Base-by-base conservation (phyloP, 1,139 yeast genomes). In the Yamadazyma conglobata region DNA sequence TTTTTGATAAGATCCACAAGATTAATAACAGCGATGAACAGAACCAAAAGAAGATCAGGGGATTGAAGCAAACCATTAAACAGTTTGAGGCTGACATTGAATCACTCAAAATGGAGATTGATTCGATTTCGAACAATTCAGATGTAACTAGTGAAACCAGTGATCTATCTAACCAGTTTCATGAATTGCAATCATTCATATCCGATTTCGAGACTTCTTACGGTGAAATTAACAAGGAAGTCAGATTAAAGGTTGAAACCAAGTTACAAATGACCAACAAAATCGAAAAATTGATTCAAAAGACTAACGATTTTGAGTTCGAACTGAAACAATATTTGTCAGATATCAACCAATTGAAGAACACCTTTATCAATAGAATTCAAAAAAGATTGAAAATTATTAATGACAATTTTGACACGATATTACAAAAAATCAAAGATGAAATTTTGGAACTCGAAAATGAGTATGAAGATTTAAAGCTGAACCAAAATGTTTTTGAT, bases 1-100 rank as follows among this genome's bases (percentile, higher is more conserved):
- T 79, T 35, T 73, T 70, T 43, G 60, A 55, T 15, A 73, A 73
- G 42, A 67, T 77, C 5, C 54, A 64, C 6, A 71, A 73, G 30
- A 50, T 47, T 32, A 43, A 43, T 15, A 34, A 35, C 27, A 46
- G 45, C 27, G 47, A 52, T 38, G 43, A 51, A 38, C 38, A 43
- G 21, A 44, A 50, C 35, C 64, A 63, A 25, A 58, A 54, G n/a
- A 67, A 64, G 38, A 47, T 67, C 30, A 62, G 63, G 37, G 70
- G 72, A 2, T 54, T 68, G 33, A 56, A 64, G 37, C 70, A 67
- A 37, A 54, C 65, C 1, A 69, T 64, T 4, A 46, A 52, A 15
- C 73, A 67, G 44, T 50, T 65, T 33, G 72, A 68, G 38, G 43
- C 42, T 22, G 73, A 68, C 32, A 61, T 66, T 19, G 43, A 43